Evolutionary conservation across 2,329 filamentous ascomycete species (phyloP), one percentile per base, ranked within the genome.

Genomic region (Ophiosphaerella narmari): DNA sequence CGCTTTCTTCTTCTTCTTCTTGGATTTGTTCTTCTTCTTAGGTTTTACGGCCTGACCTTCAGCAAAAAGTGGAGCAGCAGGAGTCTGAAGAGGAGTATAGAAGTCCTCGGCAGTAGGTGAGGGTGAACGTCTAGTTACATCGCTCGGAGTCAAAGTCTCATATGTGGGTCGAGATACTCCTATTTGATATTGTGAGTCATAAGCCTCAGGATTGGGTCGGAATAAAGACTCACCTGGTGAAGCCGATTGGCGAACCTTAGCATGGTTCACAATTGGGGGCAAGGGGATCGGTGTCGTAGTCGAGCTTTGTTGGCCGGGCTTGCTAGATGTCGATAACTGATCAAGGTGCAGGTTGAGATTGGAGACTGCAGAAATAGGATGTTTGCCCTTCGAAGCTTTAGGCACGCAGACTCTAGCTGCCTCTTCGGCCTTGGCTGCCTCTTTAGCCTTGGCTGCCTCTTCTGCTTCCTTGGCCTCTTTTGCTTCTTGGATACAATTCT

Each of bases 1-100:
- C 11, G 29, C 18, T 9, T n/a, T 32, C 23, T 55, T 60, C 75
- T 79, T 80, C 71, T 79, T 80, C 60, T 69, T 72, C 33, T 62
- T 63, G 37, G 57, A 63, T 12, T 59, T 65, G 39, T 63, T 61
- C 52, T 67, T 66, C 46, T 63, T 65, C 45, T 58, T 61, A 37
- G 50, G 49, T 35, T 55, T 54, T 7, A 47, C 34, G n/a, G 51
- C 32, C 8, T 40, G 47, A 7, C 34, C 31, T 31, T 36, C 32
- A 7, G 34, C 14, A 29, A 37, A 24, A 18, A 24, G 7, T 5
- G 41, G 12, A 14, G 26, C 5, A 23, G 41, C 38, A 18, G 46
- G 47, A 13, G 43, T 50, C 13, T 52, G 44, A 9, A 44, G 24
- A 13, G 45, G 43, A 9, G 26, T 52, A 33, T 39, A 12, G 23